Evolutionary conservation across 768 basidiomycete species (phyloP).

Genomic region (Hypholoma fasciculare): DNA sequence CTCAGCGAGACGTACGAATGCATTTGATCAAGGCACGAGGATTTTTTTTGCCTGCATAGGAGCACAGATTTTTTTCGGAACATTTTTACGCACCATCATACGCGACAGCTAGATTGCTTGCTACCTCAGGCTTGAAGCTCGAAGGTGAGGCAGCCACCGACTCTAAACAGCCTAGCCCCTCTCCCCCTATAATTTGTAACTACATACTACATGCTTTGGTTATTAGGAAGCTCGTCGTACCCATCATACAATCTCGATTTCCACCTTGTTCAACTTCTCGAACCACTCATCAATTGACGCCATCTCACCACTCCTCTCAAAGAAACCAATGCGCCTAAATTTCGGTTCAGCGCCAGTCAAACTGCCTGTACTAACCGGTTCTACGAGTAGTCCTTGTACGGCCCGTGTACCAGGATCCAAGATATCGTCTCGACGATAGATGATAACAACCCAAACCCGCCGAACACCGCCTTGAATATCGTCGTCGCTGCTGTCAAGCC

Average conservation of each 20-base stretch:
- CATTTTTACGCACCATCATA: too few relatives aligned
- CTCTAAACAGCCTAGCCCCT: too few relatives aligned
- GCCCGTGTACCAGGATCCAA: background rate
- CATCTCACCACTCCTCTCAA: background rate
- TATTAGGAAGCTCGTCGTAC: too few relatives aligned
- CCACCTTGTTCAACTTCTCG: background rate
- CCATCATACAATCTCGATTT: background rate
- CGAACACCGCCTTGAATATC: background rate
- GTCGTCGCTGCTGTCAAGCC: slow-evolving; percentile 1
- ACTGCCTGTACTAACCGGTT: background rate
- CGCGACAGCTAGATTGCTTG: too few relatives aligned
- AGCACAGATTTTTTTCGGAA: too few relatives aligned
- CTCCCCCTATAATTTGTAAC: too few relatives aligned
- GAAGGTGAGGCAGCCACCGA: too few relatives aligned
- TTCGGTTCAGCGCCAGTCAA: background rate
- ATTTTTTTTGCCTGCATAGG: background rate
- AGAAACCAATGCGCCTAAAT: slow-evolving; percentile 2
- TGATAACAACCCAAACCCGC: background rate
- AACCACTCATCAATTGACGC: background rate
- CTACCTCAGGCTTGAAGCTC: too few relatives aligned
- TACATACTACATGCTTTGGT: too few relatives aligned
- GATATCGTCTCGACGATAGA: background rate
- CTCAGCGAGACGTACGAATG: background rate
- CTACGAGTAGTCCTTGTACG: slow-evolving; percentile 1
- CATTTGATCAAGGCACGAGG: background rate